Evolutionary conservation across 305 asterid genomes (phyloP), one percentile per base, ranked within the genome.

Genomic region (Lippia alba): DNA sequence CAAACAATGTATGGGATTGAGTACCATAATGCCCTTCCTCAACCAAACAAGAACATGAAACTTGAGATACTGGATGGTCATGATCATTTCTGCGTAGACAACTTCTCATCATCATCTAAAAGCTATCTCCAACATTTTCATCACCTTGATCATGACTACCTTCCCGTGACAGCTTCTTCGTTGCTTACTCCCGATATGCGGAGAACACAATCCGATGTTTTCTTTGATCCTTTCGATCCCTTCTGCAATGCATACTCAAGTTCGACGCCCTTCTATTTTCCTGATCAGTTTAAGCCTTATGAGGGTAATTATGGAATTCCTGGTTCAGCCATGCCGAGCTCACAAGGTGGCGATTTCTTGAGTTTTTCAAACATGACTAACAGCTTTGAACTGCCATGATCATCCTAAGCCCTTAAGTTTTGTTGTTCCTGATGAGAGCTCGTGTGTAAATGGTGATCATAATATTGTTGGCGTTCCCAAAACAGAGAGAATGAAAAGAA

Each of bases 401-500:
- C 30, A 24, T 49, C 45, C 79, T 24, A 76, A 72, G 71, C 85
- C 86, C 19, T 32, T 72, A 30, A 78, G 76, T 70, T 70, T 76
- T 62, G 70, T 57, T 59, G 78, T 76, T 49, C 82, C 89, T 30
- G 93, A 87, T 76, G 92, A 89, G 80, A 73, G 84, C 69, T 89
- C 96, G 54, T 87, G 88, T 68, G 69, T 85, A 66, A 81, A 89
- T 53, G 87, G 75, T 18, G 85, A 76, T 50, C 78, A 70, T 56
- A 40, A 56, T 66, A 82, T 82, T 24, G 30, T 24, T 24, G 30
- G 30, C 30, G 1, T 24, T 24, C 30, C 34, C 30, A 49, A 54
- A 64, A 46, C 18, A 78, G 77, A 69, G 70, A 59, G 56, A 68
- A 67, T 64, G 80, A 69, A 24, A 46, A 34, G 8, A 81, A 71